Conservation (phyloP, 129 eudicot species). For the Centrapalus pauciflorus region DNA sequence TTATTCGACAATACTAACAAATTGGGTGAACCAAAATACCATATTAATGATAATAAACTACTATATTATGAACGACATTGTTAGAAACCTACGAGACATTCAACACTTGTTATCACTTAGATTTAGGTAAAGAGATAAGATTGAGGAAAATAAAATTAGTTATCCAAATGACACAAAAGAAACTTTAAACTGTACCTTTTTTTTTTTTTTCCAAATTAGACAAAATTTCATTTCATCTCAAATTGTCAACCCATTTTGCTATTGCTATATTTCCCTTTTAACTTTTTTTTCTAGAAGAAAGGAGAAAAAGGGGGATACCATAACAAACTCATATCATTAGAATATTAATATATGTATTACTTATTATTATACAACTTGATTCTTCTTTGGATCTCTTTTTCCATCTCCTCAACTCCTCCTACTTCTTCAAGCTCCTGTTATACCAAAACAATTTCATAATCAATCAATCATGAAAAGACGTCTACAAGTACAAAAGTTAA, state of each 20-base stretch:
- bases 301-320: neutral
- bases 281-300: neutral
- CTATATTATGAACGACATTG: too few species aligned
- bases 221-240: slow-evolving; percentile 15
- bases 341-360: neutral
- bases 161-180: neutral
- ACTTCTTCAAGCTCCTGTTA: slow-evolving; percentile 96
- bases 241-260: neutral
- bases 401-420: slow-evolving; percentile 87
- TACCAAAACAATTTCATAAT: too few species aligned
- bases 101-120: too few species aligned
- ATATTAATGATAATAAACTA: too few species aligned
- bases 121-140: too few species aligned
- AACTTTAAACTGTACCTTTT: neutral
- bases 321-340: neutral
- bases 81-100: too few species aligned
- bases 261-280: neutral
- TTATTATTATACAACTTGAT: slow-evolving; percentile 52
- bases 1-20: too few species aligned
- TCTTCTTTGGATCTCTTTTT: slow-evolving; percentile 69
- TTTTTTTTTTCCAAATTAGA: neutral
- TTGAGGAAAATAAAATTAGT: too few species aligned
- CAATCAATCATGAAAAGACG: too few species aligned
- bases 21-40: too few species aligned
- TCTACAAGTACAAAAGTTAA: too few species aligned